Conservation (phyloP, 768 basidiomycete genomes). For the Amanita rimosa region DNA sequence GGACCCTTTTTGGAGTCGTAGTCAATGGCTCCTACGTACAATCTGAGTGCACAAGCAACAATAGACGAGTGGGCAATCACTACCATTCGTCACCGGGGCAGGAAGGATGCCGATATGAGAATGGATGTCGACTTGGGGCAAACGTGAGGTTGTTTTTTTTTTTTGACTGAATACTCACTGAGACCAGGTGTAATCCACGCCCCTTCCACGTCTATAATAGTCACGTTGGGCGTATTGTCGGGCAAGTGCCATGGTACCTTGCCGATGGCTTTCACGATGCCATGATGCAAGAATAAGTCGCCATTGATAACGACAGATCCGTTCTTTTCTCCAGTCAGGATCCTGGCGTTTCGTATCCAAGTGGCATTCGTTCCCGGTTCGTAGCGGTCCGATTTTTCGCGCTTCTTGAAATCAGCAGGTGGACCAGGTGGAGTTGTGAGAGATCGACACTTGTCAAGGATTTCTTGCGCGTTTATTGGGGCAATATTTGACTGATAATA, state of each 20-base stretch:
- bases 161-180: slow-evolving; percentile 25
- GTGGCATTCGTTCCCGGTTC: slow-evolving; percentile 55
- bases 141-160: slow-evolving; percentile 12
- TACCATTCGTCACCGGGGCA: slow-evolving; percentile 42
- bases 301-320: slow-evolving; percentile 44
- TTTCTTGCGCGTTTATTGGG: slow-evolving; percentile 17
- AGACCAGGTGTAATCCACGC: slow-evolving; percentile 61
- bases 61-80: slow-evolving; percentile 3
- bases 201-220: slow-evolving; percentile 47
- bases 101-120: slow-evolving; percentile 73
- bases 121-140: slow-evolving; percentile 52
- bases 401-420: slow-evolving; percentile 23
- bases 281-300: slow-evolving; percentile 59
- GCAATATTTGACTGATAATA: slow-evolving; percentile 7
- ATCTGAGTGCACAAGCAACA: neutral
- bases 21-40: slow-evolving; percentile 4
- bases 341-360: slow-evolving; percentile 60
- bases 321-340: slow-evolving; percentile 51
- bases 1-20: slow-evolving; percentile 45
- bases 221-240: slow-evolving; percentile 31
- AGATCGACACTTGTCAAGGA: slow-evolving; percentile 39
- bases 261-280: slow-evolving; percentile 49
- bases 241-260: slow-evolving; percentile 29
- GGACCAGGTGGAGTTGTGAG: slow-evolving; percentile 36
- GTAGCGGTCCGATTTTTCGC: slow-evolving; percentile 51